Conservation (phyloP, 1,139 yeast genomes). For the Wickerhamomyces sp. region DNA sequence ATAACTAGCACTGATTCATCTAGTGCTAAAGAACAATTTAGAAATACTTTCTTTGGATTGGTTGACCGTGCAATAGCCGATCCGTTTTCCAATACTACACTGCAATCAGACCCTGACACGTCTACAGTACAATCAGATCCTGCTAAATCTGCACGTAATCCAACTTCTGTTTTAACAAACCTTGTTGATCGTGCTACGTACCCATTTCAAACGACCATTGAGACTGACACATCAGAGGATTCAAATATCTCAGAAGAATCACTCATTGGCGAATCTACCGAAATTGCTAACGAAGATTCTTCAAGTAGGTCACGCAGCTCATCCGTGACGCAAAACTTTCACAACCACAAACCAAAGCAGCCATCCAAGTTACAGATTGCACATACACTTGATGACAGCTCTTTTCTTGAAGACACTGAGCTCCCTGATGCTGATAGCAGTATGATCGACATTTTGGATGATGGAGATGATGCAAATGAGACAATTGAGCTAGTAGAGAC, state of each 20-base stretch:
- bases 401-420: background rate
- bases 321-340: background rate
- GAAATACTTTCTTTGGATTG: background rate
- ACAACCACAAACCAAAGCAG: background rate
- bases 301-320: background rate
- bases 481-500: background rate
- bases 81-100: background rate
- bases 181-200: constrained; percentile 1
- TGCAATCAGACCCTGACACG: background rate
- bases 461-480: background rate
- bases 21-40: too few species aligned
- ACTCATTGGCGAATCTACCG: background rate
- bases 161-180: background rate
- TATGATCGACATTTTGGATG: background rate
- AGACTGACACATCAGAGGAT: background rate
- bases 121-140: background rate
- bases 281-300: background rate
- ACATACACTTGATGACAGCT: background rate
- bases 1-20: too few species aligned
- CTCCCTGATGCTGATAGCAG: background rate
- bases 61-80: background rate
- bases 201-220: background rate
- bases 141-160: background rate
- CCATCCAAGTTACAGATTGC: constrained; percentile 1
- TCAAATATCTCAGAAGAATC: background rate